These are phyloP conservation scores for Tolypocladium tropicale DNA, from an alignment of 2,329 filamentous ascomycete genomes.

Conservation along the genomic window DNA sequence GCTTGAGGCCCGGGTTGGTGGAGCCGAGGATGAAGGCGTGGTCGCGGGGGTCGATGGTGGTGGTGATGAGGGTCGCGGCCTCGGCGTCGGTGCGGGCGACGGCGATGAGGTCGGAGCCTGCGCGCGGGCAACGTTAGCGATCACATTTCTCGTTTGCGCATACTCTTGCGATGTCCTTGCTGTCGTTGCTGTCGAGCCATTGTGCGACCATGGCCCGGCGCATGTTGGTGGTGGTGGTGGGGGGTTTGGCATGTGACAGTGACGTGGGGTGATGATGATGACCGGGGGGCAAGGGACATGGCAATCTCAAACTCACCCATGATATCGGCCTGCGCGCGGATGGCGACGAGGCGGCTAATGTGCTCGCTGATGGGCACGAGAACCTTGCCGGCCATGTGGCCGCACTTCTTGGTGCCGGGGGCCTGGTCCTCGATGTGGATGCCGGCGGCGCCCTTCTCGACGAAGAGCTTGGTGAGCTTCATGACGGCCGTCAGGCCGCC, in stretches of 20 bases:
- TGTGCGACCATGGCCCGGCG: too few relatives aligned
- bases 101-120: slow-evolving; percentile 74
- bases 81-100: slow-evolving; percentile 95
- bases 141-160: too few relatives aligned
- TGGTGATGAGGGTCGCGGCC: slow-evolving; percentile 93
- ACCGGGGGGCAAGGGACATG: too few relatives aligned
- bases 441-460: slow-evolving; percentile 92
- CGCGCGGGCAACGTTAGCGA: neutral
- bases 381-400: slow-evolving; percentile 98
- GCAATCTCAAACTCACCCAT: slow-evolving; percentile 63
- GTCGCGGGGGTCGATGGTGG: slow-evolving; percentile 90
- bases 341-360: slow-evolving; percentile 94
- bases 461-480: slow-evolving; percentile 97
- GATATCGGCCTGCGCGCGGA: slow-evolving; percentile 94
- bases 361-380: slow-evolving; percentile 95
- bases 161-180: neutral
- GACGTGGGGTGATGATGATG: neutral
- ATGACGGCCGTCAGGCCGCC: slow-evolving; percentile 97
- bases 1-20: slow-evolving; percentile 76
- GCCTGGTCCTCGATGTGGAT: slow-evolving; percentile 99
- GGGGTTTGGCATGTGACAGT: neutral
- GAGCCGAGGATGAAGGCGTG: slow-evolving; percentile 85
- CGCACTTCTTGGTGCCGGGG: slow-evolving; percentile 97
- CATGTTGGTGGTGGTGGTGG: too few relatives aligned
- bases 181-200: neutral